Conservation (phyloP, 805 yeast genomes). For the Priceomyces medius region DNA sequence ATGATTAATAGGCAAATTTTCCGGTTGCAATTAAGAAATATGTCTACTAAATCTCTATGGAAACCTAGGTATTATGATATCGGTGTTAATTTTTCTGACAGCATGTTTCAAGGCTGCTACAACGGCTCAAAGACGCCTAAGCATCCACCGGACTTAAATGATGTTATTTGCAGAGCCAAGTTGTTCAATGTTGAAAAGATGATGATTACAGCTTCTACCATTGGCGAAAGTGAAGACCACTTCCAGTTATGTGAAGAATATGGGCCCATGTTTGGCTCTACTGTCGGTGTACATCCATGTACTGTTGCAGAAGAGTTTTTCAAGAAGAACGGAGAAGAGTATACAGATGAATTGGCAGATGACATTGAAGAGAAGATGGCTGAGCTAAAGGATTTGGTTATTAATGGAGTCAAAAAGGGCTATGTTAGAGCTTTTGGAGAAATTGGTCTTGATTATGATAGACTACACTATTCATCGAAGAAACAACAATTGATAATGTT, state of each 20-base stretch:
- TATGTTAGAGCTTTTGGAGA: slow-evolving; percentile 87
- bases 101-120: slow-evolving; percentile 82
- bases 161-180: slow-evolving; percentile 66
- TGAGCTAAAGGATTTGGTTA: slow-evolving; percentile 49
- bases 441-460: slow-evolving; percentile 91
- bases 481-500: slow-evolving; percentile 70
- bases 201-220: slow-evolving; percentile 81
- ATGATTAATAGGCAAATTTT: neutral
- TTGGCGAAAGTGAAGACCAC: slow-evolving; percentile 64
- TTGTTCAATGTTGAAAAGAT: slow-evolving; percentile 63
- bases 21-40: neutral
- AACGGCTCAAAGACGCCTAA: slow-evolving; percentile 53
- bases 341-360: slow-evolving; percentile 35
- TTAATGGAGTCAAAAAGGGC: slow-evolving; percentile 47
- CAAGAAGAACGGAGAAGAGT: slow-evolving; percentile 15
- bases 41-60: slow-evolving; percentile 20
- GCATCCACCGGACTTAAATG: slow-evolving; percentile 65
- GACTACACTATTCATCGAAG: slow-evolving; percentile 72
- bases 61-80: slow-evolving; percentile 45
- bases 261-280: slow-evolving; percentile 47
- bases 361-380: slow-evolving; percentile 44
- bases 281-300: slow-evolving; percentile 97
- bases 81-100: slow-evolving; percentile 79
- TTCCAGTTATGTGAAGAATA: slow-evolving; percentile 49
- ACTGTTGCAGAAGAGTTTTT: slow-evolving; percentile 53